These are phyloP conservation scores for Theobroma grandiflorum DNA, from an alignment of 441 rosid genomes.

Conservation along the genomic window DNA sequence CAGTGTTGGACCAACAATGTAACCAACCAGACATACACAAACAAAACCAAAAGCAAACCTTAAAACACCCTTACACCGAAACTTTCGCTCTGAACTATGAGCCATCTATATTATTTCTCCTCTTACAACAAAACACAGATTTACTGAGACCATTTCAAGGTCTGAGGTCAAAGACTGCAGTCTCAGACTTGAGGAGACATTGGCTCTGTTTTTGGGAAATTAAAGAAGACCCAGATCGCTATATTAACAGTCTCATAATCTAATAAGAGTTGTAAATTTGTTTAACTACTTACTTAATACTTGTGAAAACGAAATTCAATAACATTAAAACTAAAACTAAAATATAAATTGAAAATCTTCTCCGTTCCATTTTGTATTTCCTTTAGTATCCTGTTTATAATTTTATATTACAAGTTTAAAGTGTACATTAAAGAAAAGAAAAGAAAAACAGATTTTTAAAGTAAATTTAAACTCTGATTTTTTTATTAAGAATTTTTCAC, in stretches of 20 bases:
- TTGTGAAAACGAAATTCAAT: too few species aligned
- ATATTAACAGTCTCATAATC: neutral
- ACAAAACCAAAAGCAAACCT: conserved; percentile 41
- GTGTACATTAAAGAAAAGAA: too few species aligned
- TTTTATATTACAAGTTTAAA: too few species aligned
- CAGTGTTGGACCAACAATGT: conserved; percentile 39
- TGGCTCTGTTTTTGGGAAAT: conserved; percentile 17
- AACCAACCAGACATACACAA: conserved; percentile 43
- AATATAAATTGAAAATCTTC: too few species aligned
- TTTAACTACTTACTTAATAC: too few species aligned
- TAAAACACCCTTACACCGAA: conserved; percentile 34
- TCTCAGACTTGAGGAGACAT: neutral
- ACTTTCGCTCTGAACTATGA: conserved; percentile 34
- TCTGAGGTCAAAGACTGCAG: conserved; percentile 15
- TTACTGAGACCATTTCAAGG: conserved; percentile 35
- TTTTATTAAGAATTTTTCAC: too few species aligned
- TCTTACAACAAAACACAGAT: neutral
- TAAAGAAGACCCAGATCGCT: conserved; percentile 43
- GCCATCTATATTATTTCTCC: conserved; percentile 31
- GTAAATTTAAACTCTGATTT: too few species aligned
- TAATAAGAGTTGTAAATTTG: too few species aligned
- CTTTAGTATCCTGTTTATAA: too few species aligned
- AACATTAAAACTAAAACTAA: too few species aligned
- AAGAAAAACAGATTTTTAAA: too few species aligned
- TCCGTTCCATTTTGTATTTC: too few species aligned